Base-by-base conservation (phyloP, 2,329 filamentous ascomycete genomes). In the Fusarium keratoplasticum region DNA sequence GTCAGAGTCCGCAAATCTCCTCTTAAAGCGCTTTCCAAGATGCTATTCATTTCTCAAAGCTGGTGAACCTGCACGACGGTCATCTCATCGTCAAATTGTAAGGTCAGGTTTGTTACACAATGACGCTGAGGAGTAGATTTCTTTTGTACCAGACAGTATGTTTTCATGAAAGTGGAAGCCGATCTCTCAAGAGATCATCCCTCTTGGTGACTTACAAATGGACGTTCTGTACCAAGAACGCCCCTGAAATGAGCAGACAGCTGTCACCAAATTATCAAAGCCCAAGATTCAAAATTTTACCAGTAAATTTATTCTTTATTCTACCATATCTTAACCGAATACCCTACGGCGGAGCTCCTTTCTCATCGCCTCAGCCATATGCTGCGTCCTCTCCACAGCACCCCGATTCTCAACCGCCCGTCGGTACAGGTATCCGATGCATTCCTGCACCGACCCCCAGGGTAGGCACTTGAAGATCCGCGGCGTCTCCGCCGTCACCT, bases 391-490 rank as follows among this genome's bases (percentile, higher is more conserved):
- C 29, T 78, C 76, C 7, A 82, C 82, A 7, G 83, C 83, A 13
- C 83, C 82, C 14, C 79, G 74, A 60, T 85, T 85, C 78, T 85
- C 83, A 2, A 81, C 77, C 1, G 82, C 82, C 29, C 83, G 69
- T n/a, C 83, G 75, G n/a, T 80, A 76, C 4, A 85, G 67, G 52
- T 84, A 85, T 9, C 76, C 80, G 36, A 85, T 65, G 33, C 83
- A 85, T 69, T 85, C 83, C 29, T 76, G 75, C 55, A 84, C 73
- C 1, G 78, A 82, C 0, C 83, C 83, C 83, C 83, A 85, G 1
- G 82, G 83, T 5, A 81, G 71, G 25, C 82, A 84, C 66, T 85
- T 85, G 63, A 79, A 83, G 1, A 84, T 81, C 2, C 62, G 70
- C 0, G 64, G 80, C 14, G 74, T 79, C 54, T 66, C 76, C 3